Conservation (phyloP, 2,329 filamentous ascomycete genomes). For the Verticillium nonalfalfae region DNA sequence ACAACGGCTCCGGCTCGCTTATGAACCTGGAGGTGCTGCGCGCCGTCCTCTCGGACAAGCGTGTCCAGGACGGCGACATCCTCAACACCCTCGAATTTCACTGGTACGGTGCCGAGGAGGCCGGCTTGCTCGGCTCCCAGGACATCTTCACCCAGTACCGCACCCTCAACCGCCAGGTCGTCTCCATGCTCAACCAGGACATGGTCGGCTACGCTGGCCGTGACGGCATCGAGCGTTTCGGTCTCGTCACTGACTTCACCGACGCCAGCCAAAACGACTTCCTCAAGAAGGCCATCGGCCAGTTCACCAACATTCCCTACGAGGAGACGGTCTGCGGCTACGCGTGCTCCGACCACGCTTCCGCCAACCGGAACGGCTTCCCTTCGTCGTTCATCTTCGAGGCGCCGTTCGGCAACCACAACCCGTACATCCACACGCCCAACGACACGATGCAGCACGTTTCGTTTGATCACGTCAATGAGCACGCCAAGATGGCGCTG, state of each 20-base stretch:
- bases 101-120: constrained; percentile 81
- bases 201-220: constrained; percentile 33
- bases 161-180: constrained; percentile 22
- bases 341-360: constrained; percentile 63
- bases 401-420: constrained; percentile 50
- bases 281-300: constrained; percentile 27
- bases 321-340: constrained; percentile 46
- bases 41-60: constrained; percentile 58
- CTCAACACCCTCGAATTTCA: constrained; percentile 78
- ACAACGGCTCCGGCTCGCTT: constrained; percentile 71
- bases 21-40: constrained; percentile 75
- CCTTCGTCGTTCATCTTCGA: constrained; percentile 61
- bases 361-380: constrained; percentile 59
- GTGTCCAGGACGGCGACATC: constrained; percentile 55
- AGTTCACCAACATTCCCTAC: constrained; percentile 30
- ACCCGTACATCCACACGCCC: constrained; percentile 68
- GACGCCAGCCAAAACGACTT: constrained; percentile 27
- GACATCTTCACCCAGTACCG: constrained; percentile 32
- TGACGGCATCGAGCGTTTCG: constrained; percentile 22
- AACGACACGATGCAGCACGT: constrained; percentile 66
- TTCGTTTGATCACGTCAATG: constrained; percentile 59
- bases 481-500: constrained; percentile 49
- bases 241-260: constrained; percentile 33
- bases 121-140: constrained; percentile 69
- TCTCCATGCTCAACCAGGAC: constrained; percentile 36